Percentiles rank a stretch among this genome's conserved stretches.
Conservation (phyloP, 495 filamentous ascomycete genomes). For the Trichocladium antarcticum region DNA sequence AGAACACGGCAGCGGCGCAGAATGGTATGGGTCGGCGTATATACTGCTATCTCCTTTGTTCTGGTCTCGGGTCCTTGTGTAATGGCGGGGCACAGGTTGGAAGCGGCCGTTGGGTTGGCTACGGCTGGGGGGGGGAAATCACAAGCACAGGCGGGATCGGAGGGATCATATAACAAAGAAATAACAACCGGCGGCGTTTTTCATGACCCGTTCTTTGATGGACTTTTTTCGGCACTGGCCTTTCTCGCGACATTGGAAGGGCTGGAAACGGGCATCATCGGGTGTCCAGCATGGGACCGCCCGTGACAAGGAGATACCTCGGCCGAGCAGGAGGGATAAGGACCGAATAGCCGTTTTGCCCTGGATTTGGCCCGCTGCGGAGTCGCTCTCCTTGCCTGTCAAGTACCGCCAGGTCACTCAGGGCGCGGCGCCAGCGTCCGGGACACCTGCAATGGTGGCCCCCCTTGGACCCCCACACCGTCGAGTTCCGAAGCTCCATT, state of each 20-base stretch:
- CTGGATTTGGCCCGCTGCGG: not conserved
- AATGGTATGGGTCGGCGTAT: not conserved
- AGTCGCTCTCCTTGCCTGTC: not conserved
- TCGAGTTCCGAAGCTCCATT: not conserved
- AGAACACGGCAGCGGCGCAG: not conserved
- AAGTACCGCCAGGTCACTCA: slow-evolving; percentile 12
- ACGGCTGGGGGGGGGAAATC: not conserved
- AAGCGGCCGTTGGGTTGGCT: not conserved
- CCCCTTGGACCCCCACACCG: slow-evolving; percentile 1
- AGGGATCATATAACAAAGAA: not conserved
- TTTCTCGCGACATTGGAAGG: not conserved
- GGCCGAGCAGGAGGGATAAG: slow-evolving; percentile 4
- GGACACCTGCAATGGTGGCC: not conserved
- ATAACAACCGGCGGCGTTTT: not conserved
- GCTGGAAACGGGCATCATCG: slow-evolving; percentile 9
- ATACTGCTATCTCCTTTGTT: not conserved
- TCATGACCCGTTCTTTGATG: not conserved
- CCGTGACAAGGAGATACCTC: slow-evolving; percentile 13
- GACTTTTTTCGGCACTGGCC: no score
- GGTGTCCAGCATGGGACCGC: not conserved
- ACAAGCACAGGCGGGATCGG: not conserved
- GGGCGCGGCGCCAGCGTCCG: slow-evolving; percentile 4
- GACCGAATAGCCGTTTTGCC: slow-evolving; percentile 14
- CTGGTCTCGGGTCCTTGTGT: not conserved
- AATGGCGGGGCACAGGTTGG: not conserved